Evolutionary conservation across 805 yeast species (phyloP).

Genomic region (Candida pseudoglaebosa): DNA sequence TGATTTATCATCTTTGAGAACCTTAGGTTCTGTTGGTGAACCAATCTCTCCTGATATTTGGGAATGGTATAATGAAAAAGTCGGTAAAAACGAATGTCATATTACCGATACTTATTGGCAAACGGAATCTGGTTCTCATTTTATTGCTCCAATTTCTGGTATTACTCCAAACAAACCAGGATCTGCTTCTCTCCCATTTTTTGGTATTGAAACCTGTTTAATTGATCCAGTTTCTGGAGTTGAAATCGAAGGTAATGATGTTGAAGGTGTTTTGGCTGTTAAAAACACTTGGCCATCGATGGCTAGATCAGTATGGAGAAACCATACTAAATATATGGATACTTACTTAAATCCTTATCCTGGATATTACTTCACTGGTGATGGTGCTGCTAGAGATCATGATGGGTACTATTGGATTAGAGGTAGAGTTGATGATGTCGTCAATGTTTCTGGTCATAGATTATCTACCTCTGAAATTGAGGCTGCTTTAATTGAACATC

Average conservation of each 20-base stretch:
- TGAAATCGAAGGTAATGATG: slow-evolving; percentile 64
- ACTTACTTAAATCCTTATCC: slow-evolving; percentile 82
- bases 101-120: slow-evolving; percentile 87
- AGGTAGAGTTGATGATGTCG: slow-evolving; percentile 87
- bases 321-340: slow-evolving; percentile 70
- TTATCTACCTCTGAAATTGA: slow-evolving; percentile 88
- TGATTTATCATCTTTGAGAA: slow-evolving; percentile 62
- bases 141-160: slow-evolving; percentile 71
- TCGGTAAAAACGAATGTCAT: slow-evolving; percentile 68
- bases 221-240: slow-evolving; percentile 73
- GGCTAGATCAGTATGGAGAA: slow-evolving; percentile 78
- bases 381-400: slow-evolving; percentile 82
- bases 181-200: slow-evolving; percentile 79
- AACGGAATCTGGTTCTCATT: slow-evolving; percentile 81
- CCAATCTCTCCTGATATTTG: slow-evolving; percentile 83
- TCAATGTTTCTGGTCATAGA: slow-evolving; percentile 82
- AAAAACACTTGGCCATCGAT: slow-evolving; percentile 80
- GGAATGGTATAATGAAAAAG: slow-evolving; percentile 78
- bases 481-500: slow-evolving; percentile 73
- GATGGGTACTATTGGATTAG: slow-evolving; percentile 84
- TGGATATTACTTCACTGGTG: slow-evolving; percentile 82
- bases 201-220: slow-evolving; percentile 71
- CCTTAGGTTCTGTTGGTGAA: slow-evolving; percentile 81
- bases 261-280: slow-evolving; percentile 77
- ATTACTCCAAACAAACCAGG: slow-evolving; percentile 83